phyloP scores from a whole-genome alignment of 2,329 filamentous ascomycete genomes.

The Fusarium coicis region DNA sequence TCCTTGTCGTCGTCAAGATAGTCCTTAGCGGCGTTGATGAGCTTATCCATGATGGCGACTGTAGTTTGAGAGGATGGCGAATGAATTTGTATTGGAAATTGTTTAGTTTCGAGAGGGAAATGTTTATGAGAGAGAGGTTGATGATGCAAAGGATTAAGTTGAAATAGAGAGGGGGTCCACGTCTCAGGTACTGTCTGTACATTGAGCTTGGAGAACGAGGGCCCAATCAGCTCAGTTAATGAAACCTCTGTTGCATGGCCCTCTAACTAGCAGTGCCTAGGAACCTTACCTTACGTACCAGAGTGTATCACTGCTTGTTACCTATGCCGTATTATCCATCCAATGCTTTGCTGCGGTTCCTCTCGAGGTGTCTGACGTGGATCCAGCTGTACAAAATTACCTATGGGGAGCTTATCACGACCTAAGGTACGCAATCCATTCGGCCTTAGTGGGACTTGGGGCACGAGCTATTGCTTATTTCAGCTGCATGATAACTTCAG shows the following conservation, averaged over 20 bases:
- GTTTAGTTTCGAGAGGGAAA: not conserved
- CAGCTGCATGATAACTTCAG: conserved; percentile 16
- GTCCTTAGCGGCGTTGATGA: conserved; percentile 53
- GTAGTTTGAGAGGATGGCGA: not conserved
- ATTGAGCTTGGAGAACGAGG: not conserved
- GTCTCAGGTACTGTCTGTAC: conserved; percentile 2
- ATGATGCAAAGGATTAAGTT: conserved; percentile 17
- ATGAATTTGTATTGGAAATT: not conserved
- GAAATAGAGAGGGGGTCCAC: conserved; percentile 26
- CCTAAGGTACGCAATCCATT: conserved; percentile 14
- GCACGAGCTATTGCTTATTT: conserved; percentile 30
- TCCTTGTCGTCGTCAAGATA: conserved; percentile 49
- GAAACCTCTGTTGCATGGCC: not conserved
- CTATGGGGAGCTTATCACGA: conserved; percentile 24
- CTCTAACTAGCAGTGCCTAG: not conserved
- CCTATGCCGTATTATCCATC: not conserved
- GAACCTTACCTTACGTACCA: not conserved
- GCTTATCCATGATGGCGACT: conserved; percentile 50
- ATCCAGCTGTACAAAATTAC: conserved; percentile 1
- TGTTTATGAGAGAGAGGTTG: conserved; percentile 5
- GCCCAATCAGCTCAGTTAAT: not conserved
- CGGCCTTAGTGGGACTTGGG: not conserved
- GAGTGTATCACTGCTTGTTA: not conserved
- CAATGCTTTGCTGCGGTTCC: not conserved
- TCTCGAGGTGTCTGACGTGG: conserved; percentile 30